Evolutionary conservation across 2,329 filamentous ascomycete genomes (phyloP).

Genomic region (Venturia pyrina): DNA sequence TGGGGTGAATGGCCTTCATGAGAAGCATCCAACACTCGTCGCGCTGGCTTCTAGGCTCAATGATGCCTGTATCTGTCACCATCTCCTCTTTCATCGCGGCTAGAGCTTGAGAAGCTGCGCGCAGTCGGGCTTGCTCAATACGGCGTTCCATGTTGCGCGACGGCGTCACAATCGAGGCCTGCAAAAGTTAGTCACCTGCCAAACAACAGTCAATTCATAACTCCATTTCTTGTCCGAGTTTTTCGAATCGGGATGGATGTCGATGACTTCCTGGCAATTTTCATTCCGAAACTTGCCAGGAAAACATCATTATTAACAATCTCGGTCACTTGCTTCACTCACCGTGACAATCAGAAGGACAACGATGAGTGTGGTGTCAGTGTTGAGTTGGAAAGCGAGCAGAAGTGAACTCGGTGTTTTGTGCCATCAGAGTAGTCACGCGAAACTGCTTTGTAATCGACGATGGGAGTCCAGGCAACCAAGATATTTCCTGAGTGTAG

Average conservation of each 20-base stretch:
- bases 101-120: not conserved
- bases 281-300: too few relatives aligned
- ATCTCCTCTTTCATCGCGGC: not conserved
- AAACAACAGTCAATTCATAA: not conserved
- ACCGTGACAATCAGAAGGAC: not conserved
- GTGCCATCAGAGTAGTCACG: not conserved
- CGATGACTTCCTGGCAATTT: too few relatives aligned
- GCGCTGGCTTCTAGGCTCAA: not conserved
- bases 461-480: not conserved
- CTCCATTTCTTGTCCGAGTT: too few relatives aligned
- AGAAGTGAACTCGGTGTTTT: not conserved
- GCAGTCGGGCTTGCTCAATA: not conserved
- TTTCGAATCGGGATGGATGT: too few relatives aligned
- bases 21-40: constrained; percentile 2
- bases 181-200: not conserved
- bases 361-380: not conserved
- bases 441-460: not conserved
- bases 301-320: not conserved
- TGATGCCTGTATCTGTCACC: not conserved
- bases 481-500: not conserved
- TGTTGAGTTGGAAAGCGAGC: not conserved
- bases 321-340: not conserved
- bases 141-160: not conserved
- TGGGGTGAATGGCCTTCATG: not conserved
- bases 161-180: not conserved